These are phyloP conservation scores for Psilocybe sp. DNA, from an alignment of 768 basidiomycete species.

Conservation along the genomic window DNA sequence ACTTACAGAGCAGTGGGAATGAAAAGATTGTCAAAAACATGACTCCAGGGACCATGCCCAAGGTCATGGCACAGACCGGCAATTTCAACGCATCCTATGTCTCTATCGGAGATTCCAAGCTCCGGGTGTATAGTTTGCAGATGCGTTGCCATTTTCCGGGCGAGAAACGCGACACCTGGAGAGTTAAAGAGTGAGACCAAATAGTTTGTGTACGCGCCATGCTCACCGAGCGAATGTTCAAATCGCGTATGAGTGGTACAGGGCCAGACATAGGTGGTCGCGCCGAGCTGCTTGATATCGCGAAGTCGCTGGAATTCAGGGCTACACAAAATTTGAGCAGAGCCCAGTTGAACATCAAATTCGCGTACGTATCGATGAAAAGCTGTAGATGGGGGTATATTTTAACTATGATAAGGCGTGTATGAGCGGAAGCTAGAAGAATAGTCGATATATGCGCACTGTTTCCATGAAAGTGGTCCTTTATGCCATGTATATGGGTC, in stretches of 20 bases:
- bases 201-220: neutral
- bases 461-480: too few relatives aligned
- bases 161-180: slow-evolving; percentile 72
- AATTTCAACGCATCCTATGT: slow-evolving; percentile 72
- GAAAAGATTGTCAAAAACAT: slow-evolving; percentile 75
- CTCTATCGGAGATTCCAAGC: slow-evolving; percentile 64
- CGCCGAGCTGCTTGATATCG: slow-evolving; percentile 76
- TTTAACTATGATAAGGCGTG: too few relatives aligned
- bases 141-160: slow-evolving; percentile 59
- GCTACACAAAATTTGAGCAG: slow-evolving; percentile 28
- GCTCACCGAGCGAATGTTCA: slow-evolving; percentile 73
- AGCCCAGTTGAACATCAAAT: too few relatives aligned
- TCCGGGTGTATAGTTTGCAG: slow-evolving; percentile 57
- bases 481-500: too few relatives aligned
- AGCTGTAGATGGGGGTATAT: too few relatives aligned
- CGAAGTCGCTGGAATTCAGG: slow-evolving; percentile 77
- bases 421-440: too few relatives aligned
- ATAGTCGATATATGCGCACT: too few relatives aligned
- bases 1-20: slow-evolving; percentile 51
- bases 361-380: too few relatives aligned
- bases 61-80: slow-evolving; percentile 85
- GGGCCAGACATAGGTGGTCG: slow-evolving; percentile 71
- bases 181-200: slow-evolving; percentile 3
- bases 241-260: slow-evolving; percentile 80
- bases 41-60: slow-evolving; percentile 83